Evolutionary conservation across 257 asterid genomes (phyloP), one percentile per base, ranked within the genome.

Genomic region (Ajuga chamaepitys): DNA sequence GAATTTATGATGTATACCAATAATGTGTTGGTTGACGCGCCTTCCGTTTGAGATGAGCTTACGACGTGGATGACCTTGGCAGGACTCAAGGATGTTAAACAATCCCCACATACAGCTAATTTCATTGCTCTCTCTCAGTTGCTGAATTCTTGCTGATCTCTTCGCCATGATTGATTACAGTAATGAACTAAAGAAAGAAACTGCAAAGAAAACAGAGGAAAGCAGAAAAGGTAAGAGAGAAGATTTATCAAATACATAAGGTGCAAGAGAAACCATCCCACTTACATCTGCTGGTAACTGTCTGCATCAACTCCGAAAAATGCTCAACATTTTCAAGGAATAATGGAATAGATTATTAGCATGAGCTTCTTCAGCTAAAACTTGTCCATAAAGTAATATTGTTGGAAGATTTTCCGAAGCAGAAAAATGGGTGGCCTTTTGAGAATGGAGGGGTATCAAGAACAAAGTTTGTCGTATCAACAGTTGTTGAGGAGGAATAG

Each of bases 91-190:
- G 66, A 78, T 76, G 28, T 74, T 76, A 26, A 81, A 72, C 75
- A 82, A 65, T 18, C 90, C 84, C 86, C 84, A 74, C 74, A 71
- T 66, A 67, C 88, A 81, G 67, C 76, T 86, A 70, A 80, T 25
- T 48, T 76, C 86, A 55, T 38, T 61, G 22, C 69, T 80, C 74
- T 66, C 78, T 13, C 42, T 71, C 55, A 56, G 18, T 66, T 66
- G 71, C 59, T 61, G 56, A 57, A 80, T 58, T 75, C 76, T 71
- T 51, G 71, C 2, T 72, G 83, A 72, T 74, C 83, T 82, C 71
- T 71, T 78, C 6, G 77, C 85, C 95, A 82, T 77, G 38, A 41
- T 67, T 26, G 76, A 57, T 35, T 64, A 38, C 17, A 35, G 46
- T 8, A 34, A 24, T 51, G 37, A 62, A 38, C 63, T 58, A 13